Percentiles rank a stretch among this genome's conserved stretches.
Evolutionary conservation across 2,329 filamentous ascomycete species (phyloP).

Genomic region (Periconia digitata): DNA sequence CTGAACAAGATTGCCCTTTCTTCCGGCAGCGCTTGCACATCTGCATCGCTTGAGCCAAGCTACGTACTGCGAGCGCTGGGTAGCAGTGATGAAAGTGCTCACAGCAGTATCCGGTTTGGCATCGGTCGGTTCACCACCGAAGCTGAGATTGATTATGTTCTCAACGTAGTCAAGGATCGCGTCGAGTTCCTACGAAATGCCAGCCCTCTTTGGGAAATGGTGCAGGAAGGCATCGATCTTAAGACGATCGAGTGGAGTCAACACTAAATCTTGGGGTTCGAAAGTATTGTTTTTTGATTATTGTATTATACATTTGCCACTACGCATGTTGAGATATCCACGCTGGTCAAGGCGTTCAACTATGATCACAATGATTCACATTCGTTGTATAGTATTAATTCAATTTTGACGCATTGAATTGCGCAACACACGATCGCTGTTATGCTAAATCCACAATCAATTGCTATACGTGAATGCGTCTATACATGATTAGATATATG

Average conservation of each 20-base stretch:
- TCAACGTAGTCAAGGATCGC: slow-evolving; percentile 88
- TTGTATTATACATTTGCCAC: slow-evolving; percentile 26
- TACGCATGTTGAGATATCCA: slow-evolving; percentile 13
- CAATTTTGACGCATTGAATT: neutral
- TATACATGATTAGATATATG: too few species aligned
- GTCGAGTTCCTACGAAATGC: slow-evolving; percentile 92
- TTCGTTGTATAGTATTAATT: slow-evolving; percentile 25
- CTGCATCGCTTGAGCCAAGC: slow-evolving; percentile 91
- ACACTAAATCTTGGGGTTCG: slow-evolving; percentile 62
- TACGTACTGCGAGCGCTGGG: slow-evolving; percentile 94
- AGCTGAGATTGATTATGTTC: slow-evolving; percentile 92
- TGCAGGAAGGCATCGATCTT: slow-evolving; percentile 93
- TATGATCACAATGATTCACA: slow-evolving; percentile 14
- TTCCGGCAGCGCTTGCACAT: slow-evolving; percentile 95
- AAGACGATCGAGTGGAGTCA: slow-evolving; percentile 98
- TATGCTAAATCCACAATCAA: neutral
- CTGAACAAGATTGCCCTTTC: slow-evolving; percentile 97
- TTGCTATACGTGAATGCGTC: neutral
- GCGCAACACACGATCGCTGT: neutral
- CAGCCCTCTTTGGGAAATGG: slow-evolving; percentile 94
- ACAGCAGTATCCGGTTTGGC: slow-evolving; percentile 96
- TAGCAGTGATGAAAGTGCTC: slow-evolving; percentile 95
- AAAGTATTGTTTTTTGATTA: slow-evolving; percentile 6
- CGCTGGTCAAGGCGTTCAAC: slow-evolving; percentile 28
- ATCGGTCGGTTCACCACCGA: slow-evolving; percentile 97